Evolutionary conservation across 371 early-diverging fungal genomes (phyloP).

Genomic region (Blakeslea trispora): DNA sequence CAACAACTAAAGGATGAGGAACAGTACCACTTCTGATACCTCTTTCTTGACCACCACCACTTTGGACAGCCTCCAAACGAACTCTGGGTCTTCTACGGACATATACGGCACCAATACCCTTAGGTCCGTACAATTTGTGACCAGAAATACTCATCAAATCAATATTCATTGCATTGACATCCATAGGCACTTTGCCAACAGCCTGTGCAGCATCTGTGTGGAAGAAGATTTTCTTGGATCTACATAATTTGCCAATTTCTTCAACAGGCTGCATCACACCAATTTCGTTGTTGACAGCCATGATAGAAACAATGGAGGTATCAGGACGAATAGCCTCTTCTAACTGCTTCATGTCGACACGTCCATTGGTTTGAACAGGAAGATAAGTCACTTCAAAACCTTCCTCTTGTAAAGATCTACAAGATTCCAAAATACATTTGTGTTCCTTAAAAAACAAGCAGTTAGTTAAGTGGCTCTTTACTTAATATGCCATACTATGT

Average conservation of each 20-base stretch:
- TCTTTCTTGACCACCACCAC: constrained; percentile 99
- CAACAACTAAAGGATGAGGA: constrained; percentile 95
- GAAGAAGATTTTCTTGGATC: constrained; percentile 89
- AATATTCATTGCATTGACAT: constrained; percentile 96
- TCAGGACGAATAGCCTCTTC: constrained; percentile 91
- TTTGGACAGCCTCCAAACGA: constrained; percentile 89
- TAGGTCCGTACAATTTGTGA: constrained; percentile 99
- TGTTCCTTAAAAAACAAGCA: constrained; percentile 76
- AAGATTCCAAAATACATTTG: constrained; percentile 99
- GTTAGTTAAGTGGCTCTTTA: not conserved
- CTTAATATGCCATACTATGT: not conserved
- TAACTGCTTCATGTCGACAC: constrained; percentile 78
- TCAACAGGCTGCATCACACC: constrained; percentile 97
- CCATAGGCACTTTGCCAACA: constrained; percentile 96
- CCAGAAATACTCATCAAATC: constrained; percentile 98
- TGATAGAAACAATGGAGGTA: constrained; percentile 94
- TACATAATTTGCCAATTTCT: constrained; percentile 93
- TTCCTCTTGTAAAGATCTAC: constrained; percentile 95
- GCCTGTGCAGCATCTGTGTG: constrained; percentile 99
- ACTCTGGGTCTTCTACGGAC: constrained; percentile 97
- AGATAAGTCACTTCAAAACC: constrained; percentile 99
- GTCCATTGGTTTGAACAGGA: constrained; percentile 88
- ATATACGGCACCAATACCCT: constrained; percentile 98
- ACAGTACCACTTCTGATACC: constrained; percentile 98
- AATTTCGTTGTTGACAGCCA: constrained; percentile 99